These are phyloP conservation scores for Antonospora locustae DNA, from an alignment of 371 early-diverging fungal genomes.

Conservation along the genomic window DNA sequence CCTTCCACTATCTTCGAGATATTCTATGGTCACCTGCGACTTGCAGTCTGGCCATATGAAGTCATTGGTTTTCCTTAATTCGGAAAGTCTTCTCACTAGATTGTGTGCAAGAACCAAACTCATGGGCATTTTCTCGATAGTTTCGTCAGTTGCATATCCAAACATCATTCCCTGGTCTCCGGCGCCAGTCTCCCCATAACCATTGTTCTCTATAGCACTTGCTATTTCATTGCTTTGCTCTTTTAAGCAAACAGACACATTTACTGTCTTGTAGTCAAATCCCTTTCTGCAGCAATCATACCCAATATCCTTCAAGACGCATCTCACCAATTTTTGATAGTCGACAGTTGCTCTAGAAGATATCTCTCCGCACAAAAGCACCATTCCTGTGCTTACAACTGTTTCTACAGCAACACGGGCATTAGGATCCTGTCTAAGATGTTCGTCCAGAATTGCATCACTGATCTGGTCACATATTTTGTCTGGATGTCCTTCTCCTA, in stretches of 20 bases:
- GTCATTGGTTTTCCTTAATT: slow-evolving; percentile 73
- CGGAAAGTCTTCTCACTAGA: slow-evolving; percentile 78
- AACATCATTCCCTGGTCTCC: slow-evolving; percentile 90
- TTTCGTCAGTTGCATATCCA: slow-evolving; percentile 89
- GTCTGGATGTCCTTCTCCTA: slow-evolving; percentile 98
- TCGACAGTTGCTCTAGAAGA: slow-evolving; percentile 83
- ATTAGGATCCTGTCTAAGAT: slow-evolving; percentile 68
- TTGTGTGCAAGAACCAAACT: slow-evolving; percentile 83
- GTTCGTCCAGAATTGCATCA: slow-evolving; percentile 93
- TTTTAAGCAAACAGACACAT: slow-evolving; percentile 88
- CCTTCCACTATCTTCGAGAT: slow-evolving; percentile 76
- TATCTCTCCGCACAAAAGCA: slow-evolving; percentile 97
- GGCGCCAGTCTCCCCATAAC: slow-evolving; percentile 82
- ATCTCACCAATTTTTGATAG: slow-evolving; percentile 88
- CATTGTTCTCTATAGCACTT: slow-evolving; percentile 71
- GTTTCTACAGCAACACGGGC: slow-evolving; percentile 97
- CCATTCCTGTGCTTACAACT: slow-evolving; percentile 92
- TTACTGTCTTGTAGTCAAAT: slow-evolving; percentile 84
- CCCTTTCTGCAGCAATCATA: slow-evolving; percentile 75
- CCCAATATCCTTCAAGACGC: slow-evolving; percentile 86
- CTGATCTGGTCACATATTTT: slow-evolving; percentile 97
- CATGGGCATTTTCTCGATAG: slow-evolving; percentile 93
- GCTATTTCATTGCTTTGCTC: slow-evolving; percentile 94
- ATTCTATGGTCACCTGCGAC: slow-evolving; percentile 97
- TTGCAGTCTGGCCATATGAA: slow-evolving; percentile 90